Conservation (phyloP, 2,329 filamentous ascomycete genomes). For the Fusarium sp. region DNA sequence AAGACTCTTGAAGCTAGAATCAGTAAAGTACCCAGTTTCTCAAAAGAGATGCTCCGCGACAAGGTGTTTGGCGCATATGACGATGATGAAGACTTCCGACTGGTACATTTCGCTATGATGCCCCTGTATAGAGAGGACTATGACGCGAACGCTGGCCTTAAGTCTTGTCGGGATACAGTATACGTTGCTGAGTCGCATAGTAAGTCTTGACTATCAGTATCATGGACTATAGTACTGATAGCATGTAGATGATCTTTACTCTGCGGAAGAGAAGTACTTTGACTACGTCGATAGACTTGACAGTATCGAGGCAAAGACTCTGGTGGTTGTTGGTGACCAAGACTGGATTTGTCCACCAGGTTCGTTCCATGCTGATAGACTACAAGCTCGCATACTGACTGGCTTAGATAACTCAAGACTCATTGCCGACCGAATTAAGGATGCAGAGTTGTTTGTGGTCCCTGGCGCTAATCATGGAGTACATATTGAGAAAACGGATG, state of each 20-base stretch:
- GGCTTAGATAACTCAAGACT: slow-evolving; percentile 29
- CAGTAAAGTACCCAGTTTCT: slow-evolving; percentile 32
- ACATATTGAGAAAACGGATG: slow-evolving; percentile 24
- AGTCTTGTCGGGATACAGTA: slow-evolving; percentile 21
- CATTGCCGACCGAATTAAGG: slow-evolving; percentile 20
- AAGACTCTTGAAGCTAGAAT: slow-evolving; percentile 26
- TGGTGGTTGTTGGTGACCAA: slow-evolving; percentile 37
- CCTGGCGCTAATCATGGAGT: slow-evolving; percentile 39
- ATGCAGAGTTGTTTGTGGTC: slow-evolving; percentile 30
- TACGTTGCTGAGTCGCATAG: slow-evolving; percentile 43
- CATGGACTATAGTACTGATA: background rate
- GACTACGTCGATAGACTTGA: slow-evolving; percentile 27
- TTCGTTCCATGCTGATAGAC: background rate
- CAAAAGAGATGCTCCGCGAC: slow-evolving; percentile 30
- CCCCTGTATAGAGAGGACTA: slow-evolving; percentile 38
- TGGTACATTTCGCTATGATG: slow-evolving; percentile 42
- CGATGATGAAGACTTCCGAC: slow-evolving; percentile 28
- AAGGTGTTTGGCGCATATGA: slow-evolving; percentile 39
- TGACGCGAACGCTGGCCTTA: slow-evolving; percentile 28
- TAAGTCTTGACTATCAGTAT: background rate
- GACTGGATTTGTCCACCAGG: slow-evolving; percentile 42
- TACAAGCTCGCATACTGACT: background rate
- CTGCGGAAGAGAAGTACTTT: slow-evolving; percentile 36
- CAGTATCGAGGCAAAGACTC: slow-evolving; percentile 25
- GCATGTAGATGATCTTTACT: slow-evolving; percentile 32